Evolutionary conservation across 2,329 filamentous ascomycete genomes (phyloP).

Genomic region (Stagonosporopsis vannaccii): DNA sequence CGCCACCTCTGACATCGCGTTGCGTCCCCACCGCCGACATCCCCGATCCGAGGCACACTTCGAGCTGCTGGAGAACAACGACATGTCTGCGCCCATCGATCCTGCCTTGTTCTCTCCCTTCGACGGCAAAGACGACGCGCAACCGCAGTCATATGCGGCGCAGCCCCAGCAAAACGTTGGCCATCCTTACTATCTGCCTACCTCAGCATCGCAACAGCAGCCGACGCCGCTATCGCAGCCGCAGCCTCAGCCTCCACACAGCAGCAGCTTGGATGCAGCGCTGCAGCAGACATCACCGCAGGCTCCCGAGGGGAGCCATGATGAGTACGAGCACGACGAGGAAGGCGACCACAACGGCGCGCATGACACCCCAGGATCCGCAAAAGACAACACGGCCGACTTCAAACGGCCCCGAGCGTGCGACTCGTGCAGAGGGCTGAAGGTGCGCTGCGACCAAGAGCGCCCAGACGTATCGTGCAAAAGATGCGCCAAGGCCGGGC

Average conservation of each 20-base stretch:
- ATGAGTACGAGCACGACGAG: slow-evolving; percentile 40
- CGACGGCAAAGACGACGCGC: slow-evolving; percentile 24
- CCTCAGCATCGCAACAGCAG: slow-evolving; percentile 31
- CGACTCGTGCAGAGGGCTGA: slow-evolving; percentile 57
- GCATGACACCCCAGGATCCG: slow-evolving; percentile 40
- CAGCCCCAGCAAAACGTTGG: slow-evolving; percentile 32
- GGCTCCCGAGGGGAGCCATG: slow-evolving; percentile 27
- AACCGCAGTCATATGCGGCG: slow-evolving; percentile 34
- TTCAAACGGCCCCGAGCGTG: slow-evolving; percentile 57
- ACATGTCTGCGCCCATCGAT: slow-evolving; percentile 44
- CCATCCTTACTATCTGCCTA: slow-evolving; percentile 45
- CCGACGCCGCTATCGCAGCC: slow-evolving; percentile 17
- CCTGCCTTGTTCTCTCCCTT: slow-evolving; percentile 39
- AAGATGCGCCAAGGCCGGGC: slow-evolving; percentile 81
- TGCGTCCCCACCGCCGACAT: slow-evolving; percentile 1
- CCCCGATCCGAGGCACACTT: background rate
- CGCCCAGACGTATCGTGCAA: slow-evolving; percentile 65
- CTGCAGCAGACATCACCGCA: slow-evolving; percentile 43
- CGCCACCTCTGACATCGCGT: background rate
- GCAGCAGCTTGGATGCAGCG: slow-evolving; percentile 39
- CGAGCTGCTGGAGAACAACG: slow-evolving; percentile 2
- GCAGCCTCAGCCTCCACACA: slow-evolving; percentile 24
- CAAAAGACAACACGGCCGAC: slow-evolving; percentile 47
- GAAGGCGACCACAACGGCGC: slow-evolving; percentile 41
- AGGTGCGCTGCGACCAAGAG: slow-evolving; percentile 77